A percentile compares a stretch with the other conserved stretches of the same genome.
phyloP scores from a whole-genome alignment of 345 rosid species.

The Eucalyptus virginea region DNA sequence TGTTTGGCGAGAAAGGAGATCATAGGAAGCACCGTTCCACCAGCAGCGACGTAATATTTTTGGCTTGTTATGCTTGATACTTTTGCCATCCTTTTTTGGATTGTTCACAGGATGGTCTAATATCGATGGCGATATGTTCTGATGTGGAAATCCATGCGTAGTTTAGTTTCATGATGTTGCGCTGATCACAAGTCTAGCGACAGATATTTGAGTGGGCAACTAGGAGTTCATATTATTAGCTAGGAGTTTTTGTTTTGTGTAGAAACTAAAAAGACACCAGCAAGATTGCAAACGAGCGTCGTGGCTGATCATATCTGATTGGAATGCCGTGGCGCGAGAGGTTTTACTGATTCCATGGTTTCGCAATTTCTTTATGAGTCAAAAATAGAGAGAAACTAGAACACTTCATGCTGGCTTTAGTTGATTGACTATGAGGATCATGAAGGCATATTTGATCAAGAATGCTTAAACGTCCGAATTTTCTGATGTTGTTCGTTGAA shows the following conservation, averaged over 20 bases:
- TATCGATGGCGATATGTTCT: neutral
- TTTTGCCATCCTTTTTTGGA: neutral
- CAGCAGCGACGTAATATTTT: conserved; percentile 11
- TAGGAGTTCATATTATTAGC: neutral
- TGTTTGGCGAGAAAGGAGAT: conserved; percentile 19
- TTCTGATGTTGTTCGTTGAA: neutral
- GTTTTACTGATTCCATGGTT: neutral
- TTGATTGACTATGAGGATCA: neutral
- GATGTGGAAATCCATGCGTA: neutral
- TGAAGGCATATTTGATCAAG: neutral
- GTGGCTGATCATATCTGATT: neutral
- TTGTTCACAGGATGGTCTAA: neutral
- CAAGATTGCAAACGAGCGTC: neutral
- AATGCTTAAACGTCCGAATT: neutral
- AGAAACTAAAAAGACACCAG: neutral
- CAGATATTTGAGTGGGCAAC: neutral
- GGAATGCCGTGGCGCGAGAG: neutral
- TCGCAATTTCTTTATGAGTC: neutral
- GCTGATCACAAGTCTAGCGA: accelerated
- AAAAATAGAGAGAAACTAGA: neutral
- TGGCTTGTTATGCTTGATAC: neutral
- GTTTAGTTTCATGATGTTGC: neutral
- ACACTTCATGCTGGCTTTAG: neutral
- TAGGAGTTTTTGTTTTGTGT: neutral
- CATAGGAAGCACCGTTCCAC: conserved; percentile 2